Evolutionary conservation across 129 eudicot genomes (phyloP), one percentile per base, ranked within the genome.

Genomic region (Flaveria sonorensis): DNA sequence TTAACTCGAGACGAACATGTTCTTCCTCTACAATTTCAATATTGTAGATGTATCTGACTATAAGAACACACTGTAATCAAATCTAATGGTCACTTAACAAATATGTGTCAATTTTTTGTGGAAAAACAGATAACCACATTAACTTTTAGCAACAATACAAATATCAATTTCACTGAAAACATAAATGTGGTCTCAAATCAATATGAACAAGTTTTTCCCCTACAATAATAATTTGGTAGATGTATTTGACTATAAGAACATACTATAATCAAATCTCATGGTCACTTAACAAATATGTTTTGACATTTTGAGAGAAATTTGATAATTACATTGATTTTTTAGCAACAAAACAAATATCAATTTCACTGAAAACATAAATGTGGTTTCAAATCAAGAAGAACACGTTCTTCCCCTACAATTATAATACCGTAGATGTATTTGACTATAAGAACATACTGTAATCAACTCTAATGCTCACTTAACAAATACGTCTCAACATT

Each of bases 141-240:
- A 21, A 68, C 8, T 57, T 55, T 39, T 72, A 8, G 56, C 66
- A 71, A 36, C 42, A 52, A 52, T 48, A 20, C 10, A 14, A 12
- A 23, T 16, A 40, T n/a, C 56, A 48, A 13, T 36, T 48, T 60
- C 45, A 60, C 40, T 60, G 18, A 3, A 60, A 60, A 23, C 40
- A 28, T 30, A 6, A 62, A 32, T 20, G 43, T 42, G 24, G 43
- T 7, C 42, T 73, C 16, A 39, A 73, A 59, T 73, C 57, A 67
- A 73, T 39, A 73, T 57, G 4, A 10, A 73, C 77, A 21, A 40
- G 77, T 36, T 56, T 36, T 73, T 55, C 42, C 10, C 13, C 40
- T 36, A 20, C 53, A 73, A 56, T 70, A 51, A 51, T 24, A 71
- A 40, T 1, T 36, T 26, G 5, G 56, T 9, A 77, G 52, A 62